Percentiles rank a stretch among this genome's conserved stretches.
Conservation (phyloP, 345 rosid genomes). For the Garcia nutans region DNA sequence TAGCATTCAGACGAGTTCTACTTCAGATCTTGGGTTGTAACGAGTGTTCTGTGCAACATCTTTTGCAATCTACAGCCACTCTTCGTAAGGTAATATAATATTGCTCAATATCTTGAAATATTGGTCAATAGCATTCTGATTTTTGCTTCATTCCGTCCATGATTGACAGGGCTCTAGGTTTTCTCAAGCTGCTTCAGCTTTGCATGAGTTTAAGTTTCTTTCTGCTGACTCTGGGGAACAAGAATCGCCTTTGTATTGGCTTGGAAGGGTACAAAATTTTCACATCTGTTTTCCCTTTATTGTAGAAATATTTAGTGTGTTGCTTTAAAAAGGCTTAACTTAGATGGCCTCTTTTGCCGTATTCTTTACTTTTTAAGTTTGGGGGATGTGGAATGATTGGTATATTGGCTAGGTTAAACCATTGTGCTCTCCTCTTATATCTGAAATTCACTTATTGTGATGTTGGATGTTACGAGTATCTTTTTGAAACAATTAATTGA, state of each 20-base stretch:
- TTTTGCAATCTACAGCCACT: constrained; percentile 83
- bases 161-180: constrained; percentile 69
- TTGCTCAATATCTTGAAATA: background rate
- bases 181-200: constrained; percentile 83
- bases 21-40: constrained; percentile 74
- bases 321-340: background rate
- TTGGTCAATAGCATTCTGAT: constrained; percentile 14
- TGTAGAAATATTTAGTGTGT: background rate
- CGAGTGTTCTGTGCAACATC: constrained; percentile 60
- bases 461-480: background rate
- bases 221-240: constrained; percentile 45
- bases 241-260: constrained; percentile 59
- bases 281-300: constrained; percentile 3
- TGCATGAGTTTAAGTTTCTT: constrained; percentile 81
- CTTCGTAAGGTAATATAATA: constrained; percentile 75
- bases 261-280: constrained; percentile 68
- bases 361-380: background rate
- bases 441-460: background rate
- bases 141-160: constrained; percentile 11
- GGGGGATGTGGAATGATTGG: background rate
- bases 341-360: background rate
- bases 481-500: background rate
- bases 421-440: background rate
- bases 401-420: background rate
- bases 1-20: constrained; percentile 79